Evolutionary conservation across 495 filamentous ascomycete species (phyloP), one percentile per base, ranked within the genome.

Genomic region (Xylaria venustula): DNA sequence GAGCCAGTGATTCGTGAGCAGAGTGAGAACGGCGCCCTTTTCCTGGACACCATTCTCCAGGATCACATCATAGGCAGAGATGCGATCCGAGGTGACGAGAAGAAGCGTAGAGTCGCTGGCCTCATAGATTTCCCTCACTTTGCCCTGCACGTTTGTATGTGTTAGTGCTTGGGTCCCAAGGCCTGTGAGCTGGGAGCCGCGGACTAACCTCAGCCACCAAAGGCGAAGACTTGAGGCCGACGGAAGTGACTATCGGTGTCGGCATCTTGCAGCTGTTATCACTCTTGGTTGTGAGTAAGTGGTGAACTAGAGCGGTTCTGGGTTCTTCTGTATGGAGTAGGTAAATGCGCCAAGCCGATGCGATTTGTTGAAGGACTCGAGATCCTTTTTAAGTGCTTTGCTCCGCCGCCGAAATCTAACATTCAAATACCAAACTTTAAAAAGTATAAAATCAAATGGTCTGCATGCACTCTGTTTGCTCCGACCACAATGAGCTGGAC

Each of bases 41-140:
- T 85, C 75, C 4, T 90, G 89, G 46, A 97, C 85, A 45, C 92
- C 92, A 82, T 96, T 96, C 68, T 81, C 79, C 85, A 96, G 87
- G 64, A 96, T 85, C 64, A 96, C 90, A 83, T 97, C 93, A 79
- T 90, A 96, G 52, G 93, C 93, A 54, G 90, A 96, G 76, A 97
- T 95, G 62, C 93, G 88, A 73, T 98, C 93, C 20, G 88, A 89
- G 17, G 94, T 87, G 41, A 95, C 86, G 74, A 98, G 95, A 41
- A 97, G 87, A 7, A 97, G 83, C 1, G 88, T 90, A 54, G 85
- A 77, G 22, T 87, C 78, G 71, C 92, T 86, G 54, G 95, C 74
- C 56, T 85, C 81, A 69, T 91, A 97, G 20, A 97, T 75, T 67
- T 93, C 89, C 62, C 92, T 85, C 41, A 96, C 91, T 77, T 96